phyloP scores from a whole-genome alignment of 768 basidiomycete genomes.

The Jaapia argillacea region DNA sequence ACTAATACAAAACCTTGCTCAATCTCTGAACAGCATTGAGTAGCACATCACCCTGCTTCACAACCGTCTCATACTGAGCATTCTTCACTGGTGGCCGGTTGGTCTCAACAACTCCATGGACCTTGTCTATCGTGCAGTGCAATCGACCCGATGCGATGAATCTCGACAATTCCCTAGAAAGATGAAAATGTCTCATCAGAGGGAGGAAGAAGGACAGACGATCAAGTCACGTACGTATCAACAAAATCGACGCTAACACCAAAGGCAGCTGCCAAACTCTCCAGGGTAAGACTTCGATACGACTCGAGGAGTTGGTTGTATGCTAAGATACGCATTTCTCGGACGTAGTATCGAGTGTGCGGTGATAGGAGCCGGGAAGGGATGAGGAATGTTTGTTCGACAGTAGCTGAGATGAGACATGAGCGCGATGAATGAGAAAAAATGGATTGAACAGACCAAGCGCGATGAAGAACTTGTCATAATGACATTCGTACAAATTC shows the following conservation, averaged over 20 bases:
- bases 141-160: conserved; percentile 87
- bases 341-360: conserved; percentile 83
- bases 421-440: conserved; percentile 1
- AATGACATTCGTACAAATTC: conserved; percentile 87
- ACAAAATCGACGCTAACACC: conserved; percentile 86
- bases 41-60: conserved; percentile 86
- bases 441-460: conserved; percentile 40
- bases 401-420: conserved; percentile 44
- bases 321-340: conserved; percentile 94
- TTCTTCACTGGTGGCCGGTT: conserved; percentile 70
- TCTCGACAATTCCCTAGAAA: conserved; percentile 69
- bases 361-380: conserved; percentile 79
- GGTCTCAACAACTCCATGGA: conserved; percentile 90
- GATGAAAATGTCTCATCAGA: conserved; percentile 4
- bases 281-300: conserved; percentile 82
- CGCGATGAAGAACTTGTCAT: conserved; percentile 88
- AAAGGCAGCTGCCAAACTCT: conserved; percentile 78
- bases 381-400: conserved; percentile 83
- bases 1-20: conserved; percentile 82
- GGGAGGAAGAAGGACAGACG: conserved; percentile 1
- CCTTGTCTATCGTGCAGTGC: conserved; percentile 87
- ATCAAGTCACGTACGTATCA: conserved; percentile 52
- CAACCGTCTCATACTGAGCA: conserved; percentile 85
- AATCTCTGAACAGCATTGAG: conserved; percentile 81
- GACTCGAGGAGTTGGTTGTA: conserved; percentile 88